Evolutionary conservation across 805 yeast species (phyloP).

Genomic region (Barnettozyma vustinii): DNA sequence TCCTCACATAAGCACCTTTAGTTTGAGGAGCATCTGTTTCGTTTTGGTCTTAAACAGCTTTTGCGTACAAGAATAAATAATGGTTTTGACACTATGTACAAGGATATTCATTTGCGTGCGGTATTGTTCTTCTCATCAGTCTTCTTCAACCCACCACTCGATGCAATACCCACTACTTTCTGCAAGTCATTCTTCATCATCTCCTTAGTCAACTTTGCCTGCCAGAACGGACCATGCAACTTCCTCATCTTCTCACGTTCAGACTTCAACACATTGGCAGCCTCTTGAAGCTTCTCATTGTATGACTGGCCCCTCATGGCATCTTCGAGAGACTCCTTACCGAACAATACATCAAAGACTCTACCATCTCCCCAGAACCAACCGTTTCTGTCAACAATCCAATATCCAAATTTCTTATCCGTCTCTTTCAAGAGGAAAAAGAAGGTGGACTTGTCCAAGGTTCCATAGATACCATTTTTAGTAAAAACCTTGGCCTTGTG

Average conservation of each 20-base stretch:
- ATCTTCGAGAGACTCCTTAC: conserved; percentile 68
- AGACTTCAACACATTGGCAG: conserved; percentile 15
- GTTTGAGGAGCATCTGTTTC: too few species aligned
- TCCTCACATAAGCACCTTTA: too few species aligned
- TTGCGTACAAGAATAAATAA: too few species aligned
- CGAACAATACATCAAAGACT: conserved; percentile 74
- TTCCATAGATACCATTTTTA: conserved; percentile 84
- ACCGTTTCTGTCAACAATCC: conserved; percentile 77
- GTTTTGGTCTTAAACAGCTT: too few species aligned
- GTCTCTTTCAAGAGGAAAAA: conserved; percentile 66
- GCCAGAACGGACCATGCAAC: conserved; percentile 21
- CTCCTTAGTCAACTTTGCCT: conserved; percentile 16
- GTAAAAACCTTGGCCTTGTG: conserved; percentile 70
- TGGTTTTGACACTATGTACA: neutral
- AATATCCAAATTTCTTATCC: conserved; percentile 46
- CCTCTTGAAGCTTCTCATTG: conserved; percentile 19
- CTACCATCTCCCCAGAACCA: conserved; percentile 94
- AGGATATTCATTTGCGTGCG: neutral
- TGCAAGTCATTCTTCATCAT: conserved; percentile 19
- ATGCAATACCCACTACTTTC: conserved; percentile 16
- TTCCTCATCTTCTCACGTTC: conserved; percentile 18
- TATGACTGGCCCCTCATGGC: conserved; percentile 44
- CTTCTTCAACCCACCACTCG: conserved; percentile 6
- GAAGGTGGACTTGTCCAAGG: conserved; percentile 68
- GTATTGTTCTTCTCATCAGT: neutral